Evolutionary conservation across 2,329 filamentous ascomycete genomes (phyloP).

Genomic region (Herpotrichia juniperi): DNA sequence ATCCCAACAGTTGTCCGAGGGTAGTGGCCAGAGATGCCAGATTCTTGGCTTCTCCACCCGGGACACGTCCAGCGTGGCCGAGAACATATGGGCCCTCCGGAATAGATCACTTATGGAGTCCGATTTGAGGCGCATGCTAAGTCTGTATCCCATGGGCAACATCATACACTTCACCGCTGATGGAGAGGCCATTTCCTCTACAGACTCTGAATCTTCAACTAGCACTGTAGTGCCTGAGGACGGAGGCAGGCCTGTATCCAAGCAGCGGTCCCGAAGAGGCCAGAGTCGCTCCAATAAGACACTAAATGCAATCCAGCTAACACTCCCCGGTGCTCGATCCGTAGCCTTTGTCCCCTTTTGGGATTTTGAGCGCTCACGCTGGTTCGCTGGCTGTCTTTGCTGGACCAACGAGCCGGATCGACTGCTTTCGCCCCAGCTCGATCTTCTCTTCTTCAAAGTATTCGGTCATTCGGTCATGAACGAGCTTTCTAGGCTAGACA

Average conservation of each 20-base stretch:
- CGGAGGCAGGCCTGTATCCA: not conserved
- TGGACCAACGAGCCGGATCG: constrained; percentile 40
- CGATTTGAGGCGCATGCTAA: constrained; percentile 8
- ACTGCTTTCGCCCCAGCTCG: constrained; percentile 33
- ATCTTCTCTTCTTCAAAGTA: constrained; percentile 42
- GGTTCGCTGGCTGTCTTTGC: constrained; percentile 44
- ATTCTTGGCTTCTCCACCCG: constrained; percentile 21
- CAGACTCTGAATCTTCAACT: constrained; percentile 2
- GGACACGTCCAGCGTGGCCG: constrained; percentile 2
- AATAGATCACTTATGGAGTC: constrained; percentile 5
- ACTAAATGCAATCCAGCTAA: constrained; percentile 55
- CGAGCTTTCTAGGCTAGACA: constrained; percentile 61
- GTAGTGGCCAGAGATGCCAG: constrained; percentile 14
- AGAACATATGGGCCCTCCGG: not conserved
- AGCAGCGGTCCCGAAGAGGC: not conserved
- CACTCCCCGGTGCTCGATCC: constrained; percentile 50
- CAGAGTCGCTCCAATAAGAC: not conserved
- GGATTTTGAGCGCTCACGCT: constrained; percentile 45
- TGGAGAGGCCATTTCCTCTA: not conserved
- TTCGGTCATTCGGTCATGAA: constrained; percentile 60
- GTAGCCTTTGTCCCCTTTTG: constrained; percentile 48
- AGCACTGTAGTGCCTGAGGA: not conserved
- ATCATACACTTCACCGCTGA: constrained; percentile 8
- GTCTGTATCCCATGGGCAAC: constrained; percentile 9
- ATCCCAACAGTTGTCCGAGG: not conserved